Base-by-base conservation (phyloP, 2,329 filamentous ascomycete species). In the Fusarium fujikuroi region DNA sequence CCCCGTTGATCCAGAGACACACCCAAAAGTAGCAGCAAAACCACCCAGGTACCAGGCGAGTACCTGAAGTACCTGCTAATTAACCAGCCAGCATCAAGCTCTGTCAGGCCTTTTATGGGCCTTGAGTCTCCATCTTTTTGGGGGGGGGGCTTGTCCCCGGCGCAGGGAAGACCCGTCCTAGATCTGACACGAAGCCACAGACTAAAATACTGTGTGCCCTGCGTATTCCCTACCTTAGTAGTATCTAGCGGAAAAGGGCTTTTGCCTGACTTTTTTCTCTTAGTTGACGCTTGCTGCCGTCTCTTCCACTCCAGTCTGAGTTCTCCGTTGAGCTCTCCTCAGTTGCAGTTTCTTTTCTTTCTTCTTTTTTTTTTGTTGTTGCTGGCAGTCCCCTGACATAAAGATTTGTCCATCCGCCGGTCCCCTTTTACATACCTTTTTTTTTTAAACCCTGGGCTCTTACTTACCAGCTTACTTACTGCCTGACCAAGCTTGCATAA, bases 141-240 rank as follows among this genome's bases (percentile, higher is more conserved):
- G 56, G 56, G 72, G 62, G 59, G 72, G 62, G 59, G 59, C 67
- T 69, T 76, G 58, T 72, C 64, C 56, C 67, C 54, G 44, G 72
- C 66, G 68, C 75, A 78, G 75, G 75, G 75, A 74, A 75, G 74
- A 71, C 72, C 75, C 70, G 73, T 77, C 67, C 69, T 63, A 76
- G 75, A 78, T 78, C 76, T 78, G 76, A 78, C 76, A 78, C 76
- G 76, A 72, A 72, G 76, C 75, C 71, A 75, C 76, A 72, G 70
- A 61, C 70, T 73, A 73, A 73, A 66, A 62, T 73, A 68, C 71
- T 72, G 72, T 69, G 60, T 69, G 72, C 57, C 60, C 49, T 74
- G 60, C 50, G 68, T 53, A 59, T 69, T 58, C 60, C 39, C 14
- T 57, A 23, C 30, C 28, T 37, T 39, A 39, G 42, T 43, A 50